Evolutionary conservation across 176 grass and related monocot genomes (phyloP).

Genomic region (Thinopyrum elongatum): DNA sequence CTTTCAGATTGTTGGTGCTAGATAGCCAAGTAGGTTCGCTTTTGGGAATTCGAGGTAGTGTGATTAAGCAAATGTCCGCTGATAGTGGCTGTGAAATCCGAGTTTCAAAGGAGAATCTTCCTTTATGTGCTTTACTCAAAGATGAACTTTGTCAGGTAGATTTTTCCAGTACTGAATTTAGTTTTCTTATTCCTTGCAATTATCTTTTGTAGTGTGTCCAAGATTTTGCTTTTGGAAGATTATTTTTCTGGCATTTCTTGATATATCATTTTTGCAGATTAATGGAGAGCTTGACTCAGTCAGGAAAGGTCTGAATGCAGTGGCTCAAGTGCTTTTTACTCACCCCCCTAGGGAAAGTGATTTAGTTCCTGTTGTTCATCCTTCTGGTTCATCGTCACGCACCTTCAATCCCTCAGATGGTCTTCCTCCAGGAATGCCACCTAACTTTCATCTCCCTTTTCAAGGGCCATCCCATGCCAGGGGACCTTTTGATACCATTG

Average conservation of each 20-base stretch:
- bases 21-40: slow-evolving; percentile 85
- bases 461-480: slow-evolving; percentile 52
- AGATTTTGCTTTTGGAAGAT: slow-evolving; percentile 22
- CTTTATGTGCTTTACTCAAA: slow-evolving; percentile 56
- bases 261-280: slow-evolving; percentile 58
- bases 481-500: slow-evolving; percentile 40
- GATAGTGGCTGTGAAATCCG: slow-evolving; percentile 74
- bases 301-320: slow-evolving; percentile 64
- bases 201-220: slow-evolving; percentile 26
- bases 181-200: not conserved
- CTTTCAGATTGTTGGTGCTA: slow-evolving; percentile 71
- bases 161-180: slow-evolving; percentile 19
- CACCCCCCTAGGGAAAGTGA: slow-evolving; percentile 63
- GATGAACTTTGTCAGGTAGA: slow-evolving; percentile 88
- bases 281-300: slow-evolving; percentile 72
- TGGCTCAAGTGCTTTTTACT: slow-evolving; percentile 64
- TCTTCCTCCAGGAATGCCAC: slow-evolving; percentile 55
- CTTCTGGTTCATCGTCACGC: slow-evolving; percentile 50
- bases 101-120: slow-evolving; percentile 79
- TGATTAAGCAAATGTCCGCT: slow-evolving; percentile 80
- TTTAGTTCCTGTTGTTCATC: slow-evolving; percentile 22
- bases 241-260: slow-evolving; percentile 28
- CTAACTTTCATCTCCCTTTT: slow-evolving; percentile 47
- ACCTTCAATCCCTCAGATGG: slow-evolving; percentile 43
- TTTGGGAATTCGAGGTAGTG: slow-evolving; percentile 71